phyloP scores from a whole-genome alignment of 2,329 filamentous ascomycete genomes.

The Chalara sp. region DNA sequence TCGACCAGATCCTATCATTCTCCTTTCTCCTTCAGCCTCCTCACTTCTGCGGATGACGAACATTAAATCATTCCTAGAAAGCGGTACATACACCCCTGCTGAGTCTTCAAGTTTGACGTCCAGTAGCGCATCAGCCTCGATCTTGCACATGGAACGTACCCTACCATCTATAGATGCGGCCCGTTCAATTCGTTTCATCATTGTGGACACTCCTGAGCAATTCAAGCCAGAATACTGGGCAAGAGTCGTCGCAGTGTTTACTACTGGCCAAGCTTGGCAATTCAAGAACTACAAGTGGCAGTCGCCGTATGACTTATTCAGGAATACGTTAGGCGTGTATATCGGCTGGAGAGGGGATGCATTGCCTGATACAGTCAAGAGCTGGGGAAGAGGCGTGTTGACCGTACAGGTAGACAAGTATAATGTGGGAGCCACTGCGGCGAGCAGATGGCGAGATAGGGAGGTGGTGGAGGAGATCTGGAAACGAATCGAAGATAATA shows the following conservation, averaged over 20 bases:
- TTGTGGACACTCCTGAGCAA: constrained; percentile 86
- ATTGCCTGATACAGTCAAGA: constrained; percentile 68
- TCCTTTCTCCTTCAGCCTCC: constrained; percentile 91
- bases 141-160: constrained; percentile 76
- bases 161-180: constrained; percentile 65
- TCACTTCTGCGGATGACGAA: constrained; percentile 93
- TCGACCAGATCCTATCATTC: constrained; percentile 79
- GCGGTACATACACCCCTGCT: constrained; percentile 72
- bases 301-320: constrained; percentile 80
- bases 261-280: constrained; percentile 95
- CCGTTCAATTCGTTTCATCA: constrained; percentile 82
- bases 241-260: constrained; percentile 92
- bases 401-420: constrained; percentile 80
- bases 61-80: constrained; percentile 87
- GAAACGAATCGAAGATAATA: constrained; percentile 80
- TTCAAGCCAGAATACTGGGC: constrained; percentile 99
- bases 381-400: constrained; percentile 81
- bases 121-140: constrained; percentile 57
- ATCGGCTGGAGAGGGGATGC: constrained; percentile 87
- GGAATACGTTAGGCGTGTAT: constrained; percentile 79
- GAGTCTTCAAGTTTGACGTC: constrained; percentile 55
- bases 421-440: constrained; percentile 43
- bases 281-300: constrained; percentile 99
- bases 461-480: constrained; percentile 92
- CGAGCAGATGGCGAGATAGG: constrained; percentile 69